Evolutionary conservation across 768 basidiomycete genomes (phyloP), one percentile per base, ranked within the genome.

Genomic region (Tephrocybe rancida): DNA sequence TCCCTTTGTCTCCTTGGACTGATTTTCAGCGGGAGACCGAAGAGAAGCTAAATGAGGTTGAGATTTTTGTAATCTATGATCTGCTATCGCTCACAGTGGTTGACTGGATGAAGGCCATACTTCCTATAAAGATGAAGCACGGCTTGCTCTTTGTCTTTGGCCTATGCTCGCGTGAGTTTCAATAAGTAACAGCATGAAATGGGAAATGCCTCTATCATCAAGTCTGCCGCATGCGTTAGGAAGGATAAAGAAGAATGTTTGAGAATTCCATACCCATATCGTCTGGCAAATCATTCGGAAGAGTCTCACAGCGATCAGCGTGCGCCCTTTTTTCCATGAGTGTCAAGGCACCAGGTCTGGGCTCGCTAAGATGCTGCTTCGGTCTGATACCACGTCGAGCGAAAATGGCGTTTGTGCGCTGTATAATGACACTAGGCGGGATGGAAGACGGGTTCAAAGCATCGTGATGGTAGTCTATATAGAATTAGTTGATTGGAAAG

Each of bases 81-180:
- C 7, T 16, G n/a, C n/a, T 37, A 16, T 9, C 58, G 67, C 72
- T 47, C 51, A 82, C 81, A 84, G 56, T 85, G 70, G 8, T 78
- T 81, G 21, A 92, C 87, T 14, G 84, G 80, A 38, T 85, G 72
- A 3, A 95, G 67, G 42, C 73, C 76, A 61, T 97, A 96, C 26
- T 90, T 85, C 53, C 92, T 68, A 64, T 92, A 86, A 41, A 96
- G 64, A 56, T 95, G 85, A 52, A 97, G 79, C 5, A 97, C 94
- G 1, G 94, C 95, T 65, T 95, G 95, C 67, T 96, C 95, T 71
- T 95, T 91, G 68, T 90, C 91, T 67, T 94, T 92, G 2, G 92
- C 92, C 77, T 78, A 30, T 18, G 3, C 18, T 21, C 22, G 3
- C 14, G 41, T 50, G 8, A 52, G 30, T 16, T 16, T 29, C 19